Evolutionary conservation across 441 rosid genomes (phyloP), one percentile per base, ranked within the genome.

Genomic region (Bruguiera hainesii): DNA sequence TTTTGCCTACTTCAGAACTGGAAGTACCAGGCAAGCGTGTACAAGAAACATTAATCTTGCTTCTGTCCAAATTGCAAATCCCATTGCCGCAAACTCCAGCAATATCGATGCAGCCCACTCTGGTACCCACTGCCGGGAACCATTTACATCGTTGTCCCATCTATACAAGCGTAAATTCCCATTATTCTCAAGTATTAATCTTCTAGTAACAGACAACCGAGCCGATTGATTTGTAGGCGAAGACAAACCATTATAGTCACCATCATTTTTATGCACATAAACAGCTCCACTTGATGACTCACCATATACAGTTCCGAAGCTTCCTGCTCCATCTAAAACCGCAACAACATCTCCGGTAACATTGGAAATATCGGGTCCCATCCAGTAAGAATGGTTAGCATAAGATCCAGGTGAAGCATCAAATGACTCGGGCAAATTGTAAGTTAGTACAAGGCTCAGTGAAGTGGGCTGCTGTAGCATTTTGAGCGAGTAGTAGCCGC

Each of bases 11-110:
- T 63, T 70, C 18, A 42, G 48, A 42, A 42, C 4, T 78, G 56
- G 85, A 76, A 68, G 86, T 67, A 51, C 96, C 95, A 2, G 96
- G 95, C 42, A 93, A 75, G 74, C 89, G 83, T n/a, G 81, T 78
- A 64, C 98, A 93, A 2, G 91, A 79, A 21, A 95, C 90, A 69
- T 83, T 87, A 25, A 89, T 87, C 77, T 87, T 89, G 81, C 86
- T 85, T 65, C 84, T 68, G 60, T 78, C 88, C 74, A 89, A 73
- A 58, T 72, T 86, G 69, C 98, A 93, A 5, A 90, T 79, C 48
- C 97, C 98, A 51, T 87, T 87, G 3, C 97, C 96, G 42, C 98
- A 93, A 8, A 83, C 78, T 5, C 98, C 98, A 3, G 98, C 88
- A 60, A 91, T 84, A 48, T 83, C 88, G 60, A 89, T 7, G 96